Base-by-base conservation (phyloP, 202 grass and related monocot species). In the Miscanthus sacchariflorus region DNA sequence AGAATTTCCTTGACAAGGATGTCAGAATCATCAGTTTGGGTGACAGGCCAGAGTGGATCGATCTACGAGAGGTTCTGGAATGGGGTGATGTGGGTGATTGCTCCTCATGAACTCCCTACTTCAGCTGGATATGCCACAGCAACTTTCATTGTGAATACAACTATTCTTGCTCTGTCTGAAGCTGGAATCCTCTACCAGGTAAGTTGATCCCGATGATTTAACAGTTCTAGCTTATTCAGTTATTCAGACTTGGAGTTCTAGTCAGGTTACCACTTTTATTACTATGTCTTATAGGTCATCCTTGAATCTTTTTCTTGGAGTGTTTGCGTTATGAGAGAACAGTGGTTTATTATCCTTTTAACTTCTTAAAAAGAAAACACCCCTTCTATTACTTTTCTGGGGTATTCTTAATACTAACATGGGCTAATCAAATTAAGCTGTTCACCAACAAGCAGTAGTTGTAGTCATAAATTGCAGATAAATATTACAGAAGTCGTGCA, bases 31-130 rank as follows among this genome's bases (percentile, higher is more conserved):
- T 99, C 96, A 11, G 86, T 99, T 49, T 99, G 96, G 96, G 48
- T 99, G 23, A 99, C 94, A 17, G 96, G 94, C 7, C 96, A 99
- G 72, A 99, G 96, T 19, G 96, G 96, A 83, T 93, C 91, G 2
- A 99, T 99, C 78, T 99, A 90, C 9, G 96, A 99, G 92, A 92
- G 96, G 79, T 99, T 96, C 74, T 99, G 96, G 96, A 96, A 96
- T 45, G 94, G 96, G 14, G 83, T 99, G 79, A 87, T 89, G 83
- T 99, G 96, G 96, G 89, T 99, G 63, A 93, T 95, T 90, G 96
- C 96, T 82, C 96, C 96, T 48, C 96, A 99, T 84, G 94, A 99
- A 52, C 86, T 99, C 45, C 96, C 91, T 56, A 86, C 74, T 78
- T 79, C 90, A 42, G 86, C 89, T 81, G 94, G 93, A 49, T 85